Percentiles rank a stretch among this genome's conserved stretches.
Evolutionary conservation across 768 basidiomycete genomes (phyloP).

Genomic region (Tulasnella sp.): DNA sequence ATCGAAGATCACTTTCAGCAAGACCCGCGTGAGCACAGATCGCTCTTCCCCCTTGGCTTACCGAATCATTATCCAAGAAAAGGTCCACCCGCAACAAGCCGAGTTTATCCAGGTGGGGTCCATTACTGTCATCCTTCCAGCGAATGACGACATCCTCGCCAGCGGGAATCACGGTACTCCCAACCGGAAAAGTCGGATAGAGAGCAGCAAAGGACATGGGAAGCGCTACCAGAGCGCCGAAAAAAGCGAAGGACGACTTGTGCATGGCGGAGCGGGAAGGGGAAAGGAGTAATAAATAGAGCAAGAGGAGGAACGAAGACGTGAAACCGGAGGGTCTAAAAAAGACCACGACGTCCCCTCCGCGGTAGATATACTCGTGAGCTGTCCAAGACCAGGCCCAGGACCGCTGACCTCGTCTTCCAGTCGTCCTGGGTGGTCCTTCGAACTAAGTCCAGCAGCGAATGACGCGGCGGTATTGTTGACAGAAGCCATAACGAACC

Average conservation of each 20-base stretch:
- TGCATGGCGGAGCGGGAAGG: neutral
- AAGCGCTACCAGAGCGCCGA: neutral
- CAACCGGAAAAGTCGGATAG: neutral
- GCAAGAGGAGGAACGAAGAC: neutral
- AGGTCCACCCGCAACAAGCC: constrained; percentile 5
- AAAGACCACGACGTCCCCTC: neutral
- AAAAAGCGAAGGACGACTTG: neutral
- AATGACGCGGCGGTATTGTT: neutral
- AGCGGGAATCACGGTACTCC: neutral
- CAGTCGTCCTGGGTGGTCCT: neutral
- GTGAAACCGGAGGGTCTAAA: neutral
- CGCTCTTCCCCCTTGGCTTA: neutral
- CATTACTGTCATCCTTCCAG: constrained; percentile 3
- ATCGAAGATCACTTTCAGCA: neutral
- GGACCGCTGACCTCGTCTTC: neutral
- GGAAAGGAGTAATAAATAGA: neutral
- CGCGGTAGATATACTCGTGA: neutral
- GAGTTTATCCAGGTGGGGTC: neutral
- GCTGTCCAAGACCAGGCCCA: neutral
- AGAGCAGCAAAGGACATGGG: neutral
- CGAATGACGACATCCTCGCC: constrained; percentile 6
- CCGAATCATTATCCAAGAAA: neutral
- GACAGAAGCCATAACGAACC: neutral
- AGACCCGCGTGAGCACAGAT: neutral
- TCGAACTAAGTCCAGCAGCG: neutral